phyloP scores from a whole-genome alignment of 2,329 filamentous ascomycete species.

The Amauroascus verrucosus region DNA sequence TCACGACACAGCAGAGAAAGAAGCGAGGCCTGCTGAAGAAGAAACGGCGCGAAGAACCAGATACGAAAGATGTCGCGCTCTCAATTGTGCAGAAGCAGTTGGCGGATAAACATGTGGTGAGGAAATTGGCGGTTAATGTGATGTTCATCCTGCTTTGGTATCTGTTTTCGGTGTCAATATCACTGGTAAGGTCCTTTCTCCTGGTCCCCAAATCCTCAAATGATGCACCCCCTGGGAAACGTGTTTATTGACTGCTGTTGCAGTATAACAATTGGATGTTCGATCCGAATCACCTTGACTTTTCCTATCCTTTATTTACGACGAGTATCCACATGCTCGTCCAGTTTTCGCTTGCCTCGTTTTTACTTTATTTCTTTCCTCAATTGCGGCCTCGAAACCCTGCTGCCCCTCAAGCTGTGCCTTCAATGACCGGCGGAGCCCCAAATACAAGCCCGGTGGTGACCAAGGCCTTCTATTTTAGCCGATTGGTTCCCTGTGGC shows the following conservation, averaged over 20 bases:
- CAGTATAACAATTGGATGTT: constrained; percentile 99
- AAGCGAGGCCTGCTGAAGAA: constrained; percentile 56
- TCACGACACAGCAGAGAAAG: constrained; percentile 61
- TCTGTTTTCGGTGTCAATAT: constrained; percentile 85
- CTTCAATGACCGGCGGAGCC: constrained; percentile 20
- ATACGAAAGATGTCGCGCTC: constrained; percentile 39
- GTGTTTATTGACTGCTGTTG: not conserved
- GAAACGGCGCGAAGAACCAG: constrained; percentile 43
- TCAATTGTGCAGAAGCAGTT: constrained; percentile 59
- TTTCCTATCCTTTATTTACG: constrained; percentile 89
- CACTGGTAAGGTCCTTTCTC: constrained; percentile 54
- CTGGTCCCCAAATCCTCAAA: too few species aligned
- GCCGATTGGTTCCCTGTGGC: constrained; percentile 82
- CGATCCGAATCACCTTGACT: constrained; percentile 70
- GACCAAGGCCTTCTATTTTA: constrained; percentile 70
- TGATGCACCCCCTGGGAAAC: too few species aligned
- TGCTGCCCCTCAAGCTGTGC: constrained; percentile 7
- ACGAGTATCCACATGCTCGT: constrained; percentile 93
- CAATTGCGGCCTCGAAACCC: constrained; percentile 55
- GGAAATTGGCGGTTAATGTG: constrained; percentile 61
- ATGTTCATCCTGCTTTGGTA: constrained; percentile 81
- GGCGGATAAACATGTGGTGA: constrained; percentile 63
- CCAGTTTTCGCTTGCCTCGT: constrained; percentile 68
- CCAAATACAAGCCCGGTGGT: constrained; percentile 41
- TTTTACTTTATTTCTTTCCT: constrained; percentile 73